A percentile compares a stretch with the other conserved stretches of the same genome.
phyloP scores from a whole-genome alignment of 1,284 basidiomycete species.

The Xanthoconium separans region DNA sequence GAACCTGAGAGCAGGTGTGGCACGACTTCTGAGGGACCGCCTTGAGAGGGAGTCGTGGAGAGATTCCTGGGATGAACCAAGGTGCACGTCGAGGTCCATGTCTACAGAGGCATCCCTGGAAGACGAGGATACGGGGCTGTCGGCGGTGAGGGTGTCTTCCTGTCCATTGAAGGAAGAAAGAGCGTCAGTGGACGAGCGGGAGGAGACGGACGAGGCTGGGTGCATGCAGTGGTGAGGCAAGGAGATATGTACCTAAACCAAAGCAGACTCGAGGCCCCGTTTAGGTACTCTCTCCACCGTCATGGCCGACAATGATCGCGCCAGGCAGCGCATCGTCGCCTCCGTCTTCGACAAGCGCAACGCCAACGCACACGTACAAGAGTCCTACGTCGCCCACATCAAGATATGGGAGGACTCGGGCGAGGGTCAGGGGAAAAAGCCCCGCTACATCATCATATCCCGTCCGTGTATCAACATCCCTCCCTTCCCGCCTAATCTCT shows the following conservation, averaged over 20 bases:
- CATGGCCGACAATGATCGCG: constrained; percentile 57
- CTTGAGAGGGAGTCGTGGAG: constrained; percentile 21
- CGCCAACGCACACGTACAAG: constrained; percentile 61
- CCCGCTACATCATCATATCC: constrained; percentile 84
- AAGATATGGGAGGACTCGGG: constrained; percentile 87
- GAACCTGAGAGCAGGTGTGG: constrained; percentile 24
- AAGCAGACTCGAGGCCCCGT: constrained; percentile 3
- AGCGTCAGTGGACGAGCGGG: constrained; percentile 27
- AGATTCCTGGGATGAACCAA: constrained; percentile 30
- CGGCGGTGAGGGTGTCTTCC: constrained; percentile 28
- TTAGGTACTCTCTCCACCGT: constrained; percentile 1
- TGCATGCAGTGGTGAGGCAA: background rate
- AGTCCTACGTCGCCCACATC: constrained; percentile 81
- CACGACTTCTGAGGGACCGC: constrained; percentile 29
- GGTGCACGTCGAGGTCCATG: constrained; percentile 27
- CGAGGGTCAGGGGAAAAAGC: constrained; percentile 70
- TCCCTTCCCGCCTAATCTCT: background rate
- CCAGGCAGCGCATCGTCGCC: constrained; percentile 69
- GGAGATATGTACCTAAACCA: constrained; percentile 13
- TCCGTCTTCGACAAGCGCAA: constrained; percentile 81
- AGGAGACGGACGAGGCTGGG: constrained; percentile 22
- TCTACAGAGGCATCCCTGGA: constrained; percentile 35
- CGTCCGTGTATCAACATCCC: constrained; percentile 52
- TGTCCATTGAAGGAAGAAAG: constrained; percentile 32
- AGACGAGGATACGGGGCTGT: constrained; percentile 33